Base-by-base conservation (phyloP, 1,139 yeast genomes). In the Kluyveromyces sp. region DNA sequence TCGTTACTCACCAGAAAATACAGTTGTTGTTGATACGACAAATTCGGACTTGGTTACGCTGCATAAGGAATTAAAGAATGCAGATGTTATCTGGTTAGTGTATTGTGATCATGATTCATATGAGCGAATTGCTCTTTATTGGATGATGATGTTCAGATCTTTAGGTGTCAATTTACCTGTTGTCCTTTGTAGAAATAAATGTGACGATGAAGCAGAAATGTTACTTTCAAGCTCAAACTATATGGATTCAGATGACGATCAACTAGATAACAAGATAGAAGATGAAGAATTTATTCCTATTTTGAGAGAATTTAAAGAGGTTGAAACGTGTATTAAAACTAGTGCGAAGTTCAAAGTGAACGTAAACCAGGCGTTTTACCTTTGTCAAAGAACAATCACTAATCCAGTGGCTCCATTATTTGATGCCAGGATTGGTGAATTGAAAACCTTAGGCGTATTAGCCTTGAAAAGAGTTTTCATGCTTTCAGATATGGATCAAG, bases 401-500 rank as follows among this genome's bases (percentile, higher is more conserved):
- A 90, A 86, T 61, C 98, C 98, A 0, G 75, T 92, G n/a, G 81
- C 97, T 0, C 98, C 98, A 0, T 65, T 92, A 26, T 92, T 83
- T 59, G 97, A 92, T 63, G 81, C 96, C n/a, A 88, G 89, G 57
- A 90, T 84, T 52, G 92, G 94, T 0, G 77, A 73, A 45, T 67
- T 92, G 54, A 92, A 90, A 59, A 89, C 89, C 0, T 74, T 81
- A 3, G 90, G 95, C 0, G 72, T 79, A 0, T 72, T 75, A 2
- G 97, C 97, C 0, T 70, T 92, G 46, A 78, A 79, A 50, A 69
- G 98, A 48, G 79, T 92, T 3, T 92, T 92, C 59, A 84, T 86
- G 55, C 69, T 92, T 2, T 79, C 92, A 54, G 98, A 92, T 61
- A 78, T 77, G 48, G 97, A 92, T 59, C 97, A 89, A 61, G 96